Percentiles rank a stretch among this genome's conserved stretches.
These are phyloP conservation scores for Hyparrhenia diplandra DNA, from an alignment of 176 grass and related monocot species.

Conservation along the genomic window DNA sequence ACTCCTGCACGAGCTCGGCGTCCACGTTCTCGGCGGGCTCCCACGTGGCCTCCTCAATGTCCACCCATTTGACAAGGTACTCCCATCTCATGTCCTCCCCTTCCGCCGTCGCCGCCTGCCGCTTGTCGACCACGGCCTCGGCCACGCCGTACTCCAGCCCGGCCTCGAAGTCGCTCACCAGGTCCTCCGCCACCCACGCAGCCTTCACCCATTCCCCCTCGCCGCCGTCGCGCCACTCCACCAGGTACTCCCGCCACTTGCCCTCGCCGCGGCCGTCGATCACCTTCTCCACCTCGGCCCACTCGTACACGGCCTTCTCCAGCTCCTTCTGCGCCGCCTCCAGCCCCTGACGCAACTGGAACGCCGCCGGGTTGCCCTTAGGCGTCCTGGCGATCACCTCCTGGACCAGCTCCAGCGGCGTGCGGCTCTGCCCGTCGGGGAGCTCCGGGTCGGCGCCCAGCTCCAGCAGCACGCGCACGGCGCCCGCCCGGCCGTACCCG, in stretches of 20 bases:
- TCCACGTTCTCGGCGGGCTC: conserved; percentile 90
- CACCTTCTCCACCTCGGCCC: conserved; percentile 87
- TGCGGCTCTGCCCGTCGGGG: conserved; percentile 58
- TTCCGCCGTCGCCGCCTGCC: conserved; percentile 32
- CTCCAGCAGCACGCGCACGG: conserved; percentile 61
- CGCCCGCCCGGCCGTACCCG: conserved; percentile 60
- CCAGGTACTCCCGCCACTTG: conserved; percentile 73
- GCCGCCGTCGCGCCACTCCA: conserved; percentile 87
- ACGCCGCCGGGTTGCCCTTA: conserved; percentile 60
- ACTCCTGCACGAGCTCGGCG: conserved; percentile 77
- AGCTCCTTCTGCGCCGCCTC: conserved; percentile 67
- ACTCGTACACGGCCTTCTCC: conserved; percentile 93
- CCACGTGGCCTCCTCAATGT: conserved; percentile 79
- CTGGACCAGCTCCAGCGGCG: conserved; percentile 57
- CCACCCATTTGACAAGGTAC: conserved; percentile 96
- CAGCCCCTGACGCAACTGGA: conserved; percentile 65
- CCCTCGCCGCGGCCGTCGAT: conserved; percentile 76
- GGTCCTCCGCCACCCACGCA: conserved; percentile 76
- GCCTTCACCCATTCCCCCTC: conserved; percentile 92
- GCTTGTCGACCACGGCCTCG: conserved; percentile 53
- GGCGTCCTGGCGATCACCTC: conserved; percentile 69
- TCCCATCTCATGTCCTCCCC: conserved; percentile 53
- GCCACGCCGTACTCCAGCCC: conserved; percentile 89
- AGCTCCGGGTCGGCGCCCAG: conserved; percentile 56
- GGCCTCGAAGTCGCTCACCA: conserved; percentile 70